Percentiles rank a stretch among this genome's conserved stretches.
Evolutionary conservation across 257 asterid genomes (phyloP).

Genomic region (Paulownia fortunei): DNA sequence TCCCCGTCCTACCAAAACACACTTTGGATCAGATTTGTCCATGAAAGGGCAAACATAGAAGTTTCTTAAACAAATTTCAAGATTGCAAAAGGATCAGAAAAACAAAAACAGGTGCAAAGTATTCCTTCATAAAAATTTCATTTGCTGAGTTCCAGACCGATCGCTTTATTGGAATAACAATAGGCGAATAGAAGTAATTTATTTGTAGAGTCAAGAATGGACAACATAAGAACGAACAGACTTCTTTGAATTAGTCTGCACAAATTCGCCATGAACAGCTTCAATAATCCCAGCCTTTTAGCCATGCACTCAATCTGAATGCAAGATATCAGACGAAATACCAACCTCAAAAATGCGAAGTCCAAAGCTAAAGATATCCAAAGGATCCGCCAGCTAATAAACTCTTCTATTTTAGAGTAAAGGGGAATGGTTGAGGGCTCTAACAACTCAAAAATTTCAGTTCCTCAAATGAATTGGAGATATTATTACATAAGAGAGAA

Average conservation of each 20-base stretch:
- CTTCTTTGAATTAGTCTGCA: slow-evolving; percentile 6
- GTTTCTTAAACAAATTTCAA: not conserved
- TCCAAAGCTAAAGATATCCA: slow-evolving; percentile 8
- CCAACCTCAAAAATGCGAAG: slow-evolving; percentile 4
- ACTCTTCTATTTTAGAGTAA: slow-evolving; percentile 12
- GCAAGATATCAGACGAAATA: slow-evolving; percentile 15
- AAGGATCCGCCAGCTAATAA: not conserved
- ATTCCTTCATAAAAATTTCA: not conserved
- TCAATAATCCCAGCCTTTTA: not conserved
- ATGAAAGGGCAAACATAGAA: not conserved
- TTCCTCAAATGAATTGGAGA: slow-evolving; percentile 4
- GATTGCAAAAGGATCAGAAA: too few relatives aligned
- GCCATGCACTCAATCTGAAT: not conserved
- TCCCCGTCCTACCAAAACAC: too few relatives aligned
- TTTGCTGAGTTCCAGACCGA: not conserved
- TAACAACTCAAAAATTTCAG: not conserved
- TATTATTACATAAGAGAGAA: not conserved
- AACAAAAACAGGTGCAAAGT: not conserved
- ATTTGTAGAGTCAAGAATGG: not conserved
- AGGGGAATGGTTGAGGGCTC: not conserved
- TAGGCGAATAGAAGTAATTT: not conserved
- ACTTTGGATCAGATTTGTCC: not conserved
- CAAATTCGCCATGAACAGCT: not conserved
- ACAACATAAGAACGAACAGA: slow-evolving; percentile 3
- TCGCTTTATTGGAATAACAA: not conserved